Percentiles rank a stretch among this genome's conserved stretches.
Conservation (phyloP, 2,329 filamentous ascomycete species). For the Colletotrichum cereale region DNA sequence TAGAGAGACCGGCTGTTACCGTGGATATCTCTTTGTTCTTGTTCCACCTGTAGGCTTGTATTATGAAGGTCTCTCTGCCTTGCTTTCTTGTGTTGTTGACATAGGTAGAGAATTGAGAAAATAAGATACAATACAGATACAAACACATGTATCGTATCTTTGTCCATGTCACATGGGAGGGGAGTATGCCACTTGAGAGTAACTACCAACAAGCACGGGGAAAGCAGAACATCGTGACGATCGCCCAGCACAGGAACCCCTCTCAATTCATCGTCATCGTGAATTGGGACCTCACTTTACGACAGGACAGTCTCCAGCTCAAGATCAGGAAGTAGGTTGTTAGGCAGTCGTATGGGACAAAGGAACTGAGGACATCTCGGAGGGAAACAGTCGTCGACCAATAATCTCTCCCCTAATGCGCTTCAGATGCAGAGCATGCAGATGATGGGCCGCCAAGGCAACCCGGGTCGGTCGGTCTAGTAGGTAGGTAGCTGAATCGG, state of each 20-base stretch:
- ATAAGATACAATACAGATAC: too few species aligned
- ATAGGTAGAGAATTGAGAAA: background rate
- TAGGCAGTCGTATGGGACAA: background rate
- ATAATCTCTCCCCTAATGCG: background rate
- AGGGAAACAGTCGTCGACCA: background rate
- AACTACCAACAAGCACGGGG: background rate
- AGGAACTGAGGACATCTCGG: background rate
- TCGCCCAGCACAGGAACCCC: background rate
- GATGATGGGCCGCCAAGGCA: background rate
- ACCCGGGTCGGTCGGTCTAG: background rate
- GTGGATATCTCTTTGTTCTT: background rate
- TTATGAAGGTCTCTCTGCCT: too few species aligned
- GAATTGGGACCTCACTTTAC: background rate
- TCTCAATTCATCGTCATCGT: background rate
- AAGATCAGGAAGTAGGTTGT: background rate
- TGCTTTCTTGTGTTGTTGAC: background rate
- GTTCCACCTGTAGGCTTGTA: too few species aligned
- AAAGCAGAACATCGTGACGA: too few species aligned
- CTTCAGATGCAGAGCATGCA: background rate
- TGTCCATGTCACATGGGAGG: too few species aligned
- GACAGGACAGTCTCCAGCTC: too few species aligned
- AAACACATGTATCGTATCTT: too few species aligned
- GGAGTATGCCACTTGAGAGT: background rate
- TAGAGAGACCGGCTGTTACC: background rate
- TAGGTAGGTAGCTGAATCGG: background rate